Conservation (phyloP, 2,329 filamentous ascomycete genomes). For the Allantophomopsis cytisporea region DNA sequence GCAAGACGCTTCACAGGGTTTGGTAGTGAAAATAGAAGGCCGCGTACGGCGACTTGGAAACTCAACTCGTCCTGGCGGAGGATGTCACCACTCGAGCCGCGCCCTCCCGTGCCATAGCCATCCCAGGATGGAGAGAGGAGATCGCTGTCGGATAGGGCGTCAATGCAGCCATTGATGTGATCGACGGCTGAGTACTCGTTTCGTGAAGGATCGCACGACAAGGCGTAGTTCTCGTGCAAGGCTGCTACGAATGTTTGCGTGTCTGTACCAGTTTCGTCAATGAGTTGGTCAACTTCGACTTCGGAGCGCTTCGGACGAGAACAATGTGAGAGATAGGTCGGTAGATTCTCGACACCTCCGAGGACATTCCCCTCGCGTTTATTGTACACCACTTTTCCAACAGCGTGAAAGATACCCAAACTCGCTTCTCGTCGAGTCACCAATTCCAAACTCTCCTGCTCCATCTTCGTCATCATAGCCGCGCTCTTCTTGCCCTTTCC, state of each 20-base stretch:
- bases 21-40: constrained; percentile 73
- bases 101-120: constrained; percentile 34
- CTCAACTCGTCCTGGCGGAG: constrained; percentile 88
- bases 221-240: constrained; percentile 83
- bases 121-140: constrained; percentile 65
- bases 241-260: constrained; percentile 81
- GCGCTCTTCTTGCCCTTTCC: constrained; percentile 47
- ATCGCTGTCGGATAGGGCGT: constrained; percentile 77
- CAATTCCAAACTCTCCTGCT: constrained; percentile 66
- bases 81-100: constrained; percentile 53
- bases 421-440: constrained; percentile 81
- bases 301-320: constrained; percentile 49
- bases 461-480: constrained; percentile 59
- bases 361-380: constrained; percentile 49
- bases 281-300: constrained; percentile 60
- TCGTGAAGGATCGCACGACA: constrained; percentile 58
- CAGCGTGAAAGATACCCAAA: constrained; percentile 88
- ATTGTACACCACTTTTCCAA: constrained; percentile 94
- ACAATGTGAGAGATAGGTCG: constrained; percentile 40
- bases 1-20: constrained; percentile 66
- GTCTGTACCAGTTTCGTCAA: constrained; percentile 89
- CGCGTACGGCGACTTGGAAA: constrained; percentile 81
- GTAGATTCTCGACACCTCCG: constrained; percentile 38
- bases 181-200: constrained; percentile 53
- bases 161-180: constrained; percentile 73